phyloP scores from a whole-genome alignment of 441 rosid genomes.

The Croton setiger region DNA sequence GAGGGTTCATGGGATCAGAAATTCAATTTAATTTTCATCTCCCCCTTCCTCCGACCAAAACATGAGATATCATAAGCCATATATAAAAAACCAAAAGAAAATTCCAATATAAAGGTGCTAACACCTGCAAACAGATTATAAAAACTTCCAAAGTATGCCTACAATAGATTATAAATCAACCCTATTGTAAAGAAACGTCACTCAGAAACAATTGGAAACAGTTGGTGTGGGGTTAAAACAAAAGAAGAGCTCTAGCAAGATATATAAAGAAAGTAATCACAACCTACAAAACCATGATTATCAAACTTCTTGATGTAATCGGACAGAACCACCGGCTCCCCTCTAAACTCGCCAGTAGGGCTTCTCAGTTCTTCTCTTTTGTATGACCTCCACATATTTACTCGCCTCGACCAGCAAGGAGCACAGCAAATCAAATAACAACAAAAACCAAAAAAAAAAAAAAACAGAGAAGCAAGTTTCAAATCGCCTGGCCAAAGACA shows the following conservation, averaged over 20 bases:
- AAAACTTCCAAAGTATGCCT: slow-evolving; percentile 16
- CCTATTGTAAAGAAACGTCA: slow-evolving; percentile 21
- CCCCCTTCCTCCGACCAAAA: not conserved
- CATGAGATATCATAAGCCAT: no score
- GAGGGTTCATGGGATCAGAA: no score
- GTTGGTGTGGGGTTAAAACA: slow-evolving; percentile 16
- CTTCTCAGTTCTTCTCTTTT: slow-evolving; percentile 52
- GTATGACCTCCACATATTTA: slow-evolving; percentile 58
- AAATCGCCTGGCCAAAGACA: no score
- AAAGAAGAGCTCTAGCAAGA: no score
- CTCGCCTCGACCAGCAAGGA: no score
- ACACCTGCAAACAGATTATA: slow-evolving; percentile 15
- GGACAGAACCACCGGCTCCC: no score
- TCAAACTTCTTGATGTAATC: slow-evolving; percentile 39
- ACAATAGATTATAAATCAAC: slow-evolving; percentile 12
- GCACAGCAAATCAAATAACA: no score
- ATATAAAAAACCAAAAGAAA: slow-evolving; percentile 8
- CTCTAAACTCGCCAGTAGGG: no score
- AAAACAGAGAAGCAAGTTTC: no score
- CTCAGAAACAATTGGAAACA: slow-evolving; percentile 19
- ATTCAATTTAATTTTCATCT: no score
- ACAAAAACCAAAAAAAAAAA: no score
- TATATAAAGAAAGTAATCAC: slow-evolving; percentile 22
- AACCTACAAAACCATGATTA: slow-evolving; percentile 15
- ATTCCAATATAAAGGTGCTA: slow-evolving; percentile 12